Evolutionary conservation across 495 filamentous ascomycete genomes (phyloP).

Genomic region (Xylaria sp.): DNA sequence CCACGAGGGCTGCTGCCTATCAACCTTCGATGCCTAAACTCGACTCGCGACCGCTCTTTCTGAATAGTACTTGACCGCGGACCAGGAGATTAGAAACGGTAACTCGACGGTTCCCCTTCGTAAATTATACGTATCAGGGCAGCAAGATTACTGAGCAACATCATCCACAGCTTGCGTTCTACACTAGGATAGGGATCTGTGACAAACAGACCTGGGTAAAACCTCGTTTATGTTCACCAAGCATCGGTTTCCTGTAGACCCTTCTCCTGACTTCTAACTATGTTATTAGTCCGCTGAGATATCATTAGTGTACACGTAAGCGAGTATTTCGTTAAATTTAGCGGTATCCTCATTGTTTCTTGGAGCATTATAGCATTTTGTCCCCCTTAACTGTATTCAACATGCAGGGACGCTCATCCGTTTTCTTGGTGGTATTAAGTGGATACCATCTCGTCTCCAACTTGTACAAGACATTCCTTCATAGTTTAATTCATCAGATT

Average conservation of each 20-base stretch:
- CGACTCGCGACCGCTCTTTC: background rate
- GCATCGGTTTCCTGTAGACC: background rate
- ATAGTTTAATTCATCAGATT: background rate
- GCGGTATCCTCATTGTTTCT: background rate
- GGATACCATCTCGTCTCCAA: background rate
- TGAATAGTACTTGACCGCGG: background rate
- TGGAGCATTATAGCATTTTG: background rate
- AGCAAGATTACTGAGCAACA: background rate
- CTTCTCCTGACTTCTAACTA: background rate
- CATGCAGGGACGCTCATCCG: background rate
- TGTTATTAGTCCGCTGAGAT: background rate
- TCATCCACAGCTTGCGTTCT: background rate
- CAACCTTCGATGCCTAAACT: background rate
- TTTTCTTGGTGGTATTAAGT: background rate
- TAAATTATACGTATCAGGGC: background rate
- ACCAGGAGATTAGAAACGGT: constrained; percentile 14
- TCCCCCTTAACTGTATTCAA: background rate
- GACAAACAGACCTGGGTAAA: background rate
- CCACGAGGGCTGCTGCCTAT: constrained; percentile 20
- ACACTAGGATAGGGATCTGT: background rate
- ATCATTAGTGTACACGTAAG: background rate
- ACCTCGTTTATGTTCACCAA: background rate
- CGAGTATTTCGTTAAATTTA: background rate
- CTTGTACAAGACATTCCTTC: too few relatives aligned
- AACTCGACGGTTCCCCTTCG: constrained; percentile 6